Evolutionary conservation across 768 basidiomycete genomes (phyloP).

Genomic region (Filobasidium wieringae): DNA sequence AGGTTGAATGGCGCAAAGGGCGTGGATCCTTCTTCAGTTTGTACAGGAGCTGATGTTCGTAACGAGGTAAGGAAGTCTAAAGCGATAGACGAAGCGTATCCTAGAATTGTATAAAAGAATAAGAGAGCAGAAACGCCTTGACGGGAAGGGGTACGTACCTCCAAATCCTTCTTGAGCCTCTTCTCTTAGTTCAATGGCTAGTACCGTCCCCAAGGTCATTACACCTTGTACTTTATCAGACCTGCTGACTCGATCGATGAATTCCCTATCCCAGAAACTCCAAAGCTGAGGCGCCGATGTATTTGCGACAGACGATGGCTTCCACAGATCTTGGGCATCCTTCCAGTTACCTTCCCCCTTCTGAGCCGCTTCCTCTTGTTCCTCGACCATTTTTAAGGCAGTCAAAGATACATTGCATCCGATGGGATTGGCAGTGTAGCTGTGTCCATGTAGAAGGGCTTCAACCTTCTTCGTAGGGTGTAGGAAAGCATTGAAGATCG

Average conservation of each 20-base stretch:
- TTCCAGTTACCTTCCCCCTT: conserved; percentile 49
- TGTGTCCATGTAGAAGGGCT: conserved; percentile 86
- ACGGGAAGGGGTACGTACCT: conserved; percentile 4
- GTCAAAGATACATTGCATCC: conserved; percentile 85
- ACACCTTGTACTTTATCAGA: conserved; percentile 52
- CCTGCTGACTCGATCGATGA: conserved; percentile 54
- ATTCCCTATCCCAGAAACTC: conserved; percentile 78
- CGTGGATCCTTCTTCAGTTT: conserved; percentile 39
- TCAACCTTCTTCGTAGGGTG: conserved; percentile 58
- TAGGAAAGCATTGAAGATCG: conserved; percentile 68
- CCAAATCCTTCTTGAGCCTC: conserved; percentile 14
- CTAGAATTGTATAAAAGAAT: conserved; percentile 37
- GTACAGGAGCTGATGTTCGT: conserved; percentile 25
- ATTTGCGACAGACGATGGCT: not conserved
- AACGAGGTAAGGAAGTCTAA: conserved; percentile 51
- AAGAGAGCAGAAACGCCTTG: no score
- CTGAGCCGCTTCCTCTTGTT: conserved; percentile 30
- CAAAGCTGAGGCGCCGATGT: conserved; percentile 43
- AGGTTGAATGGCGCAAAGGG: conserved; percentile 53
- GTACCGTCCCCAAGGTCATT: conserved; percentile 79
- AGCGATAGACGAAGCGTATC: conserved; percentile 54
- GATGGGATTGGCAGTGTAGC: conserved; percentile 86
- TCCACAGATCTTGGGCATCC: conserved; percentile 54
- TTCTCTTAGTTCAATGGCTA: conserved; percentile 58
- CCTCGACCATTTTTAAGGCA: conserved; percentile 57